These are phyloP conservation scores for Przewalskia tangutica DNA, from an alignment of 257 asterid species.

Conservation along the genomic window DNA sequence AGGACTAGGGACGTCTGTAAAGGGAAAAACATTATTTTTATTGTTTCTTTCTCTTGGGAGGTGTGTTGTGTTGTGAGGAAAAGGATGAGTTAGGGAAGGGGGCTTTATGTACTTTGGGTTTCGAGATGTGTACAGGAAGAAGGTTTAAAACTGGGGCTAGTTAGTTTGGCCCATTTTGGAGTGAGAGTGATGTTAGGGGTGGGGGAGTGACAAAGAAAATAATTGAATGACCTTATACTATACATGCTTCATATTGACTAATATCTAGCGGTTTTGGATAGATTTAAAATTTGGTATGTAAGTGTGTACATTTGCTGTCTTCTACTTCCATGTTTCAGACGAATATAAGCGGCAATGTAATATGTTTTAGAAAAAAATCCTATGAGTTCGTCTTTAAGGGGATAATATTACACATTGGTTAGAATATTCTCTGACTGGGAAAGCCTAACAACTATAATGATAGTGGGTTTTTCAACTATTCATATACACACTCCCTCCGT, in stretches of 20 bases:
- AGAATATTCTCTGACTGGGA: no score
- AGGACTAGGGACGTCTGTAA: not conserved
- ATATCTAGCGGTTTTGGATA: constrained; percentile 1
- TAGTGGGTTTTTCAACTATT: no score
- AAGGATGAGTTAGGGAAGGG: constrained; percentile 8
- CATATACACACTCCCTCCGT: no score
- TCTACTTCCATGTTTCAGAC: not conserved
- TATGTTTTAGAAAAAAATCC: no score
- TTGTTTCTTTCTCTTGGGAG: not conserved
- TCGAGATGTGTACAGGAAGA: constrained; percentile 17
- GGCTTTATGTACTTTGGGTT: constrained; percentile 41
- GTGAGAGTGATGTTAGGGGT: not conserved
- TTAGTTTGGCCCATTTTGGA: not conserved
- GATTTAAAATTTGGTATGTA: constrained; percentile 4
- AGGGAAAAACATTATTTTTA: constrained; percentile 9
- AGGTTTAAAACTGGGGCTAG: not conserved
- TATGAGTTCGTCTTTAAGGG: no score
- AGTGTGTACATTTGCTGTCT: constrained; percentile 11
- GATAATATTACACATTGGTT: no score
- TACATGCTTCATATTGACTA: no score
- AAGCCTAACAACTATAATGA: no score
- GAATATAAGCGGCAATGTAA: no score
- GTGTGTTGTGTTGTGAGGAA: constrained; percentile 7
- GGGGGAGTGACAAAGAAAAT: constrained; percentile 14
- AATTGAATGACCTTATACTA: constrained; percentile 21